Evolutionary conservation across 1,139 yeast genomes (phyloP), one percentile per base, ranked within the genome.

Genomic region (Saccharomyces hybrid): DNA sequence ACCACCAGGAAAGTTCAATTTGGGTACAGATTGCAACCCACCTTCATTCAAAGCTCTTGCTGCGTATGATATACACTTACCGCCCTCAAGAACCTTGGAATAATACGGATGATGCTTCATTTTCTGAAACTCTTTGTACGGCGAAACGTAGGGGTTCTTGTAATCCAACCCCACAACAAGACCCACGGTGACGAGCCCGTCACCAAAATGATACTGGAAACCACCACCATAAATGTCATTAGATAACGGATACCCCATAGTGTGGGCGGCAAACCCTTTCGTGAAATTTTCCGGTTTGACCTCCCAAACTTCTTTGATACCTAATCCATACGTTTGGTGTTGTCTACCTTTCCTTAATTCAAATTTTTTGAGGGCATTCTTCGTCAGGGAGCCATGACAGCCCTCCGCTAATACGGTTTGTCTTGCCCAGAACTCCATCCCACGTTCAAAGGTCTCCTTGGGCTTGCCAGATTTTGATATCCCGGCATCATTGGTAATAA

Each of bases 31-130:
- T 74, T 93, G 99, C 62, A 78, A 78, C 0, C 99, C 99, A 60
- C 99, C 99, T 74, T 93, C 99, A 68, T 91, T 91, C 61, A 93
- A 78, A 0, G 98, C 96, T 64, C 99, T 80, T 4, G 99, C 99
- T 27, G 89, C 98, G 65, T 93, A 93, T 2, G 96, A 85, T 27
- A 93, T 78, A 71, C 98, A 93, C 67, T 86, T 88, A 28, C 99
- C 99, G 32, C 95, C 96, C 64, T 83, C 80, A 54, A 93, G 76
- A 0, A 85, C 85, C 27, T 81, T 74, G n/a, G 82, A 75, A 68
- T 88, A 93, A 70, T 79, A 86, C 3, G 97, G 96, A 71, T 93
- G 98, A 48, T 80, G 84, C 71, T 93, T 93, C 95, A 93, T 81
- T 63, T 82, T 83, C 74, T 93, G 99, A 71, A 93, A 93, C 73